phyloP scores from a whole-genome alignment of 768 basidiomycete genomes.

The Termitomyces sp. region DNA sequence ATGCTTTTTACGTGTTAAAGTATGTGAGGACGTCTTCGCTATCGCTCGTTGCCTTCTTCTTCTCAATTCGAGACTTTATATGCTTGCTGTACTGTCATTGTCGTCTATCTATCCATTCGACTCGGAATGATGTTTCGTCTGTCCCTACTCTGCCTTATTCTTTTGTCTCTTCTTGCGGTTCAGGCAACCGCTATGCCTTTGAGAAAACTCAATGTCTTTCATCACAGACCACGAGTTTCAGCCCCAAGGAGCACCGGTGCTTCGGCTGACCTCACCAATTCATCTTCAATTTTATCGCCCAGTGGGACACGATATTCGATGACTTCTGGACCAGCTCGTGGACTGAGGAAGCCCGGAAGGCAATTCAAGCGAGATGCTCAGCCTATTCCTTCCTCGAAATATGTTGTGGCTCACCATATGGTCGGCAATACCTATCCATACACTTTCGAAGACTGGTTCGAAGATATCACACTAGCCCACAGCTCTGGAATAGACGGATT shows the following conservation, averaged over 20 bases:
- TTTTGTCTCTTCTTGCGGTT: slow-evolving; percentile 3
- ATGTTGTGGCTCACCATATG: slow-evolving; percentile 56
- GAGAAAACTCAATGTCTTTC: not conserved
- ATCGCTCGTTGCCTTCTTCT: not conserved
- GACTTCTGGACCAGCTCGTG: not conserved
- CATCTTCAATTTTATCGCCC: not conserved
- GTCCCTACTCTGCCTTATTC: slow-evolving; percentile 5
- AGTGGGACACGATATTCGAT: not conserved
- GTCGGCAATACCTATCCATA: slow-evolving; percentile 69
- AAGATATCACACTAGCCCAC: slow-evolving; percentile 52
- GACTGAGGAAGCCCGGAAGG: not conserved
- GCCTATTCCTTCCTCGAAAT: slow-evolving; percentile 26
- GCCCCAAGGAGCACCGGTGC: not conserved
- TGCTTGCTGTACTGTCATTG: slow-evolving; percentile 6
- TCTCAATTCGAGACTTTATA: not conserved
- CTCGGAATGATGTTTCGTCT: slow-evolving; percentile 2
- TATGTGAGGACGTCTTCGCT: not conserved
- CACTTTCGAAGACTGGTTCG: slow-evolving; percentile 37
- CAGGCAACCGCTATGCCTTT: slow-evolving; percentile 8
- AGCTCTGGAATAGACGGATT: slow-evolving; percentile 61
- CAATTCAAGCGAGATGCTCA: not conserved
- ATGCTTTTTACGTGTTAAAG: not conserved
- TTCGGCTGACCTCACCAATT: not conserved
- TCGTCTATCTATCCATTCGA: not conserved
- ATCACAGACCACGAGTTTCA: not conserved